Evolutionary conservation across 208 protist genomes (phyloP).

Genomic region (Wallacemonas sp.): DNA sequence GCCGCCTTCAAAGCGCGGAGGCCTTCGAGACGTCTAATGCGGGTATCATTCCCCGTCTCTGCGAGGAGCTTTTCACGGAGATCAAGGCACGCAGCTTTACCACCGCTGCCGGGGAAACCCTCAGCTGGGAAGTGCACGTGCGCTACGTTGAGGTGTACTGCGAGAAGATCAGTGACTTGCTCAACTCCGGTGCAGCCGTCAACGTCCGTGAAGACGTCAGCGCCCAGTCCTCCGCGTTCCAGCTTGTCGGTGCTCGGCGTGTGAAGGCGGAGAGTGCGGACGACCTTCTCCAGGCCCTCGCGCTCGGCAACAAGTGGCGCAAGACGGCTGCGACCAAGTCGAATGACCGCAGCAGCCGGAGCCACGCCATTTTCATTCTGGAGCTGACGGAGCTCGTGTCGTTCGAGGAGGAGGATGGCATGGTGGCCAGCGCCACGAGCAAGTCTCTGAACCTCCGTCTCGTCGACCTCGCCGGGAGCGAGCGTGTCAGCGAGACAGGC

Average conservation of each 20-base stretch:
- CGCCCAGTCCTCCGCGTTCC: slow-evolving; percentile 57
- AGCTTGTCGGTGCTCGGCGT: slow-evolving; percentile 56
- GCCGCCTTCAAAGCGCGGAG: slow-evolving; percentile 14
- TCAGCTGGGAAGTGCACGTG: slow-evolving; percentile 82
- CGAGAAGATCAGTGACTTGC: slow-evolving; percentile 86
- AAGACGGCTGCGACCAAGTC: slow-evolving; percentile 64
- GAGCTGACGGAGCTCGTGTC: slow-evolving; percentile 75
- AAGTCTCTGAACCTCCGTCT: slow-evolving; percentile 75
- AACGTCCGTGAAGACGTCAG: slow-evolving; percentile 69
- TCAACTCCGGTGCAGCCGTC: slow-evolving; percentile 65
- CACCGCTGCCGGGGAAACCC: slow-evolving; percentile 35
- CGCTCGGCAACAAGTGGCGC: slow-evolving; percentile 67
- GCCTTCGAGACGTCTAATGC: slow-evolving; percentile 20
- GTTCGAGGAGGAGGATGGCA: slow-evolving; percentile 58
- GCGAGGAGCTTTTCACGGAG: slow-evolving; percentile 78
- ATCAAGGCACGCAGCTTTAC: slow-evolving; percentile 45
- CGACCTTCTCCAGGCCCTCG: slow-evolving; percentile 72
- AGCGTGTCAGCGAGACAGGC: slow-evolving; percentile 81
- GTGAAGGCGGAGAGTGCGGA: slow-evolving; percentile 35
- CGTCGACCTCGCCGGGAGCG: slow-evolving; percentile 87
- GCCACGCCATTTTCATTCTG: slow-evolving; percentile 86
- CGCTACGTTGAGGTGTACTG: slow-evolving; percentile 92
- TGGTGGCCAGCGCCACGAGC: slow-evolving; percentile 55
- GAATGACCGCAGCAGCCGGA: slow-evolving; percentile 87
- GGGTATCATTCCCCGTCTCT: slow-evolving; percentile 86